Percentiles rank a stretch among this genome's conserved stretches.
Conservation (phyloP, 805 yeast genomes). For the Pichia phayaonensis region DNA sequence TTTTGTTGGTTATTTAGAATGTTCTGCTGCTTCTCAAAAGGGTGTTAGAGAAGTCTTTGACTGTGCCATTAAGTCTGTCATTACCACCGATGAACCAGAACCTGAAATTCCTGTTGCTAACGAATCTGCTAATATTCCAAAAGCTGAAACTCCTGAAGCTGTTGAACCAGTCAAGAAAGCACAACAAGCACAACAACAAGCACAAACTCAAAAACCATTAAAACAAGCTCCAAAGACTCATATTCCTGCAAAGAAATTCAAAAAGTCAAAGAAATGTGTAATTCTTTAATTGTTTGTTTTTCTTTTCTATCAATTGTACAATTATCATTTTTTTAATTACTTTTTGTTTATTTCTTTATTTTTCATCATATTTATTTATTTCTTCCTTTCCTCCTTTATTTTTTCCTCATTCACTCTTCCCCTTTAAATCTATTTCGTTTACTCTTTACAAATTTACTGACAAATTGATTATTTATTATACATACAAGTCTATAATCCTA, state of each 20-base stretch:
- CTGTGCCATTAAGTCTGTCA: constrained; percentile 65
- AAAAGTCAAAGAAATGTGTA: constrained; percentile 42
- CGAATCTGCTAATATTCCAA: neutral
- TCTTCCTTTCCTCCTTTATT: constrained; percentile 8
- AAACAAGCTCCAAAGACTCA: constrained; percentile 10
- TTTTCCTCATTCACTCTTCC: constrained; percentile 9
- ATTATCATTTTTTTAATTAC: neutral
- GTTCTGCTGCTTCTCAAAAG: constrained; percentile 83
- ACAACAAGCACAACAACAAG: neutral
- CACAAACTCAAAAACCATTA: neutral
- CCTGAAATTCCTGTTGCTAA: neutral
- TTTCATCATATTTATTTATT: neutral
- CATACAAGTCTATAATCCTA: constrained; percentile 14
- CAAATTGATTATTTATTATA: neutral
- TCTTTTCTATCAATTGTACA: neutral
- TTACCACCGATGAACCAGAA: constrained; percentile 38
- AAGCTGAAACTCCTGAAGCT: neutral
- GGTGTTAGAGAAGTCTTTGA: constrained; percentile 86
- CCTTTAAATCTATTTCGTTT: neutral
- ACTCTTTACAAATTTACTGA: constrained; percentile 4
- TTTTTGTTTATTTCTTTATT: neutral
- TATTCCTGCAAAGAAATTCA: constrained; percentile 19
- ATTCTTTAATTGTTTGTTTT: constrained; percentile 29
- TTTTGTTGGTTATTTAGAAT: constrained; percentile 71
- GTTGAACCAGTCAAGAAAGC: neutral